These are phyloP conservation scores for Atkinsonella texensis DNA, from an alignment of 2,329 filamentous ascomycete species.

Conservation along the genomic window DNA sequence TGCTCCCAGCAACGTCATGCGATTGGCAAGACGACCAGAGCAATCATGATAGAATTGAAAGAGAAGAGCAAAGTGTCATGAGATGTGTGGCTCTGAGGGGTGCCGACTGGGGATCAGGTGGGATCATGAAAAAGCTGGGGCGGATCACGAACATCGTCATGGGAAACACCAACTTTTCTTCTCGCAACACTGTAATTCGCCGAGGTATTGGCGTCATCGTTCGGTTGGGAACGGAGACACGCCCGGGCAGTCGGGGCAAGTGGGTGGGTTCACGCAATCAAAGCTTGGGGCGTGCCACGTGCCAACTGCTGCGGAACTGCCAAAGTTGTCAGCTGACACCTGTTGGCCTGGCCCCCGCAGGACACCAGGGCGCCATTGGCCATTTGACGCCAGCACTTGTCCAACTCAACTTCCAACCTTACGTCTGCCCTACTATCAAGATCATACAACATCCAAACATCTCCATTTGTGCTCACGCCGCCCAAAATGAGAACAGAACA, in stretches of 20 bases:
- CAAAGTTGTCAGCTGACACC: too few species aligned
- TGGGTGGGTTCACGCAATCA: too few species aligned
- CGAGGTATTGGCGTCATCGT: constrained; percentile 6
- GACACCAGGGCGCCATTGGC: too few species aligned
- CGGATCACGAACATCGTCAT: constrained; percentile 4
- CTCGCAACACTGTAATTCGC: constrained; percentile 10
- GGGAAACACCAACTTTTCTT: constrained; percentile 4
- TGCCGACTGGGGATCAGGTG: not conserved
- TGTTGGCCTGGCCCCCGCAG: too few species aligned
- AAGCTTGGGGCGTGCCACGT: not conserved
- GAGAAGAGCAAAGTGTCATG: not conserved
- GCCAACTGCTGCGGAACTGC: not conserved
- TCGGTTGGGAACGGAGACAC: constrained; percentile 6
- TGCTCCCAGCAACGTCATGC: constrained; percentile 6
- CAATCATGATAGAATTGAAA: constrained; percentile 8
- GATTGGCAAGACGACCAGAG: not conserved
- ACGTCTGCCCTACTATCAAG: too few species aligned
- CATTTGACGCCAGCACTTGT: too few species aligned
- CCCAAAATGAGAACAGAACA: too few species aligned
- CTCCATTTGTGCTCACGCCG: too few species aligned
- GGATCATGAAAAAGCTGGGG: constrained; percentile 4
- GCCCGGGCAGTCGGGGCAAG: not conserved
- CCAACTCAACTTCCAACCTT: too few species aligned
- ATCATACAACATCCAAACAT: too few species aligned
- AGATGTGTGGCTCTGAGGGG: not conserved